Evolutionary conservation across 192 early-diverging fungal species (phyloP).

Genomic region (Linnemannia zychae): DNA sequence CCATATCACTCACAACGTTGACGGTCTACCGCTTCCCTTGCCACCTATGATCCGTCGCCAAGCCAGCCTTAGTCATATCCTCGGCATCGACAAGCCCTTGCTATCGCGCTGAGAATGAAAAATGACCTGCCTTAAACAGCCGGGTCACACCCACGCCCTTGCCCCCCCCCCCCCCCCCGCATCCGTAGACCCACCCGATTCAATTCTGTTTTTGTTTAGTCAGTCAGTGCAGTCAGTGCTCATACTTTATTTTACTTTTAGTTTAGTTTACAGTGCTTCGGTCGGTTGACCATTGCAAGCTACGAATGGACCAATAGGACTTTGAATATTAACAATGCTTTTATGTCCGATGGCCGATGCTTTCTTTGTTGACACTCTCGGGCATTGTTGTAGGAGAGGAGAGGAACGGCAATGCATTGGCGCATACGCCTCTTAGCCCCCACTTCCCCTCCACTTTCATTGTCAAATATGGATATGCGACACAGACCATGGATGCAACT

Average conservation of each 20-base stretch:
- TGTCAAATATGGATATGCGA: constrained; percentile 1
- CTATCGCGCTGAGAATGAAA: constrained; percentile 12
- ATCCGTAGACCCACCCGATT: neutral
- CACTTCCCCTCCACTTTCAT: neutral
- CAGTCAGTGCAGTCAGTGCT: neutral
- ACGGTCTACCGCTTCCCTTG: constrained; percentile 22
- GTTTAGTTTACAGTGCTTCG: neutral
- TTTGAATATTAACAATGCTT: neutral
- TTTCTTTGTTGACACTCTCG: neutral
- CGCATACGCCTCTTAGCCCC: neutral
- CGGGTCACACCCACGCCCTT: neutral
- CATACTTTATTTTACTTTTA: neutral
- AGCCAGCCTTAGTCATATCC: constrained; percentile 20
- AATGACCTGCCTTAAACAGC: neutral
- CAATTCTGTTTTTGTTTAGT: neutral
- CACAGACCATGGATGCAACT: neutral
- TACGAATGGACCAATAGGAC: neutral
- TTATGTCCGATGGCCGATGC: neutral
- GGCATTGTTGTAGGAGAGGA: neutral
- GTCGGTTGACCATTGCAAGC: constrained; percentile 8
- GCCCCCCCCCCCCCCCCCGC: neutral
- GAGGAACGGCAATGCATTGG: constrained; percentile 4
- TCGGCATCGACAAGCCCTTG: constrained; percentile 13
- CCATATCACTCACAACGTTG: constrained; percentile 23
- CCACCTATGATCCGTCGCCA: constrained; percentile 11